A percentile compares a stretch with the other conserved stretches of the same genome.
Conservation (phyloP, 371 early-diverging fungal species). For the Fennellomyces sp. region DNA sequence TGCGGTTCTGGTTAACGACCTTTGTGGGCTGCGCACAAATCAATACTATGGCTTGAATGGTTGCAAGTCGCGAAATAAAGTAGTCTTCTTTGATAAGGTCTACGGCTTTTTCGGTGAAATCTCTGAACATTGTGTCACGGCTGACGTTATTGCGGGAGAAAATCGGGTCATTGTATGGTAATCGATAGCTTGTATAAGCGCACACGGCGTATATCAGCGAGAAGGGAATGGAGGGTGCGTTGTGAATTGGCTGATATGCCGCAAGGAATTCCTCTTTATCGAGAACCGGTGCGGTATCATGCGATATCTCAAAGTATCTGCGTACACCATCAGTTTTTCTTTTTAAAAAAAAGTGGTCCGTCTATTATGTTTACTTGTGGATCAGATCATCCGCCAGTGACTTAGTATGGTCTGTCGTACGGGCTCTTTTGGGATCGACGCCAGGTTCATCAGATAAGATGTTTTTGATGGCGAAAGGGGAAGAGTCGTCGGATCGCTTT, state of each 20-base stretch:
- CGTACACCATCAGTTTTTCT: neutral
- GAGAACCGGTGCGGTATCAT: neutral
- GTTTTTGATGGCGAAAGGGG: neutral
- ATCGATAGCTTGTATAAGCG: conserved; percentile 24
- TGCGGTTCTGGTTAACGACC: conserved; percentile 19
- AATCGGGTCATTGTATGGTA: conserved; percentile 18
- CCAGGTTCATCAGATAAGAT: neutral
- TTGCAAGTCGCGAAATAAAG: conserved; percentile 30
- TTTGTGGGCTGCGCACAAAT: conserved; percentile 26
- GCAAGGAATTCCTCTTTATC: neutral
- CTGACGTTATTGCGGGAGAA: conserved; percentile 20
- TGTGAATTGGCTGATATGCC: neutral
- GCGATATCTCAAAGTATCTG: neutral
- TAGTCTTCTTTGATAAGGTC: conserved; percentile 26
- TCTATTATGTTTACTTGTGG: neutral
- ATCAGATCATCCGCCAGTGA: neutral
- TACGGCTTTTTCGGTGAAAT: conserved; percentile 21
- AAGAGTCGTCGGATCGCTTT: neutral
- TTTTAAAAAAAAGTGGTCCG: neutral
- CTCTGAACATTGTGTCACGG: conserved; percentile 24
- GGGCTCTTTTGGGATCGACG: too few relatives aligned
- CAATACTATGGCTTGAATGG: conserved; percentile 36
- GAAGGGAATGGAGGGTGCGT: neutral
- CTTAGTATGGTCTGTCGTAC: too few relatives aligned
- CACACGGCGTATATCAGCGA: conserved; percentile 32